Evolutionary conservation across 441 rosid genomes (phyloP), one percentile per base, ranked within the genome.

Genomic region (Viola pubescens): DNA sequence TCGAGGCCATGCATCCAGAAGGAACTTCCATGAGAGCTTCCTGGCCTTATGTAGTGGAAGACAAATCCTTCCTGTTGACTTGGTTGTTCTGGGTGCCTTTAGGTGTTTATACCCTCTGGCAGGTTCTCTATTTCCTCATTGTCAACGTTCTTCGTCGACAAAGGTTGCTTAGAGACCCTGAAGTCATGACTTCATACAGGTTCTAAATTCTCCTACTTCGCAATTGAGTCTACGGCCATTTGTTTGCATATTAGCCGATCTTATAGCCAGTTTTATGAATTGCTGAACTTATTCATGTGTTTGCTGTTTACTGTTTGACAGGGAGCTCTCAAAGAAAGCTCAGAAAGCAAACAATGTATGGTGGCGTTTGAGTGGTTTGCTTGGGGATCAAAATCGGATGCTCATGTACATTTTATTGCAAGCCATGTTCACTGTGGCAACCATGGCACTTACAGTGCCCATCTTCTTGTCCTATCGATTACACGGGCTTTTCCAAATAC

Each of bases 111-210:
- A 76, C 81, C 48, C 83, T 92, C 37, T 92, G 98, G 98, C 98
- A 92, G 70, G 75, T 65, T 49, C 90, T 92, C 57, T 92, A 89
- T 71, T 89, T 87, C 61, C 86, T 92, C 64, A 86, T 92, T 37
- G 98, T 92, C 72, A 71, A 92, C 71, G 97, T 92, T 66, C 75
- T 92, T 0, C 95, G 96, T 54, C 77, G 91, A 39, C 98, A 92
- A 71, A 81, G 98, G 75, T 74, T 92, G 56, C 69, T 92, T 12
- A 82, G 91, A 75, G 98, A 92, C 74, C 98, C 98, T 54, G 97
- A 89, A 82, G 98, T 92, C 62, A 92, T 92, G 98, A 92, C 98
- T 60, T 92, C 97, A 12, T 92, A 89, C 82, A 83, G 98, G 98
- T 89, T 60, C 19, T 34, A 13, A 37, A 38, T 10, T 37, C 43